Evolutionary conservation across 306 rosid genomes (phyloP), one percentile per base, ranked within the genome.

Genomic region (Hylodesmum podocarpum): DNA sequence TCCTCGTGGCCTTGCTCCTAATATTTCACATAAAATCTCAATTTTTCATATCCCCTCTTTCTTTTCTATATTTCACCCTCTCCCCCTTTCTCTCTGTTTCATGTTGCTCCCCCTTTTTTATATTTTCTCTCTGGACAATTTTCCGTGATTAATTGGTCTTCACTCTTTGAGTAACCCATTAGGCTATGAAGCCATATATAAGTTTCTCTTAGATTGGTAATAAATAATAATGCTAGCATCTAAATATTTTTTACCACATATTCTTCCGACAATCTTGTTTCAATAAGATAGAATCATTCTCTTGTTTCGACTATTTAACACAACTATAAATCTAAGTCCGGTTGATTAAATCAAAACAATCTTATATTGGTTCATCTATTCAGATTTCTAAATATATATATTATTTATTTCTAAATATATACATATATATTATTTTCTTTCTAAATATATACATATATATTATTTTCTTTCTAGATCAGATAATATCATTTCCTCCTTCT

Each of bases 1-100:
- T 78, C 73, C 89, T 64, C 74, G 81, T 85, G 93, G 81, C 59
- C 80, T 79, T 82, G 72, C 70, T 83, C 16, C 66, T 70, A 58
- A 63, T 55, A 67, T 53, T 84, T 4, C 46, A 40, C 76, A 69
- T 46, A 72, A 79, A 36, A 53, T 58, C 72, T 72, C 69, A 61
- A 64, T 37, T 77, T 73, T 66, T 11, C 15, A 10, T 34, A 29
- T 37, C 29, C 62, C 33, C 34, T 47, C 15, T 72, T 80, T 67
- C 9, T 75, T 57, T 57, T 62, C 72, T 65, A 11, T 53, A 33
- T 10, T 25, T 9, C 10, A 19, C 55, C 61, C 79, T 11, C 13
- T 7, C 39, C 11, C 50, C 29, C 64, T 71, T 58, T 76, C 76
- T 57, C 57, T 63, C 50, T 64, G 44, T 61, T 72, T 72, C 33